Base-by-base conservation (phyloP, 23 red algal species). In the Gracilaria vermiculophylla region DNA sequence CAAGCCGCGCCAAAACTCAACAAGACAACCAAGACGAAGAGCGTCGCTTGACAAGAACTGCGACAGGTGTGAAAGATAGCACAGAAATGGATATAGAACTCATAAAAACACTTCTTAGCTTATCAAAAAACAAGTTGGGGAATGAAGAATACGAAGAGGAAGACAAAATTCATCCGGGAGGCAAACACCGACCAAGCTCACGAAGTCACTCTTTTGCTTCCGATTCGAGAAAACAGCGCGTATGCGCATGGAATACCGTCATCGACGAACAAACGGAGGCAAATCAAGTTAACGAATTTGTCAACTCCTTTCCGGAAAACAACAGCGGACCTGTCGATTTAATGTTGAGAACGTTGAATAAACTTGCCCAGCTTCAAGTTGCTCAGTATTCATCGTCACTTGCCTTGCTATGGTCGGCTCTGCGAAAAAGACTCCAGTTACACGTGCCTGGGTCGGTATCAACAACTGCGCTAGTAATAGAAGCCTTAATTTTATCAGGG, bases 241-340 rank as follows among this genome's bases (percentile, higher is more conserved):
- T 37, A 37, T 88, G 52, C 17, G 45, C 69, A 16, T 88, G 84
- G 84, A 70, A 60, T 9, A 47, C 39, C 9, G n/a, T 76, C 21
- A 69, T 88, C 48, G 70, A 88, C 47, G 84, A 88, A 24, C 36
- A 31, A 31, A 28, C 47, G 10, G 84, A 88, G 39, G 66, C 84
- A 62, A 17, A 56, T 13, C 48, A 65, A 39, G 84, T 88, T 44
- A n/a, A 28, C 23, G 15, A 31, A 7, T 88, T 65, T 34, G 27
- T 88, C 25, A 17, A 17, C 24, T 48, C 53, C 27, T 77, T 88
- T 51, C 62, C 34, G 27, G 37, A 44, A 16, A 35, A 69, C 12
- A 91, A 91, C 76, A 75, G 87, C 41, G 87, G 87, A 31, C 87
- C 87, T 70, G 54, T 62, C 44, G 87, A 91, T 69, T 57, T 91